Base-by-base conservation (phyloP, 2,329 filamentous ascomycete genomes). In the Diaporthe amygdali region DNA sequence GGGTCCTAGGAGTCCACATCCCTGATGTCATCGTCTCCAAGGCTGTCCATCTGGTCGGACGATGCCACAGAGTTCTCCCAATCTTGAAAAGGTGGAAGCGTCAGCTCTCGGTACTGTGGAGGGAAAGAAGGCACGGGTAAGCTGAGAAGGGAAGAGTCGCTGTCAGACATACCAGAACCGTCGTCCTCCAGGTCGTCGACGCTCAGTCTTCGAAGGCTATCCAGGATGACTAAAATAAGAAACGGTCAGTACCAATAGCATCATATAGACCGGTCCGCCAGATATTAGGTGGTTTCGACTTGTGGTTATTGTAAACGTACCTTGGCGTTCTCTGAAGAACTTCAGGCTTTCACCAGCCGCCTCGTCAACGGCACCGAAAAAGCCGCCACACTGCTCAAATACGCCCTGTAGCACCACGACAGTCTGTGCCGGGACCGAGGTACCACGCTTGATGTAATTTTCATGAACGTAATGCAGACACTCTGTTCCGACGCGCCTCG, bases 141-240 rank as follows among this genome's bases (percentile, higher is more conserved):
- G 22, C 59, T 46, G 46, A 37, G 14, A 25, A 66, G 44, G 54
- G 78, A 79, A 74, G 79, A 82, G 75, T 82, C 80, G 75, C 79
- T 82, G 66, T 75, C 76, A 73, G 78, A 86, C 87, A 82, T 87
- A 89, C 88, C 88, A 74, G 88, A 89, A 75, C 81, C 87, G 68
- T 90, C 88, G 66, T 90, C 88, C 72, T 90, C 88, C 69, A 88
- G 77, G 71, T 89, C 86, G 61, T 90, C 88, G 20, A 89, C 84
- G 52, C 88, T 82, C n/a, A 92, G 79, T 59, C 81, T 82, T 46
- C 83, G 83, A 76, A 93, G 84, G n/a, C 82, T 77, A 17, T 84
- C 83, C 15, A 86, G 72, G 5, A 89, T 82, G 47, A 66, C 84
- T 86, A 64, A 32, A 34, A 27, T 30, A 44, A 30, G 5, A 32